Percentiles rank a stretch among this genome's conserved stretches.
These are phyloP conservation scores for Fusarium penzigii DNA, from an alignment of 2,329 filamentous ascomycete genomes.

Conservation along the genomic window DNA sequence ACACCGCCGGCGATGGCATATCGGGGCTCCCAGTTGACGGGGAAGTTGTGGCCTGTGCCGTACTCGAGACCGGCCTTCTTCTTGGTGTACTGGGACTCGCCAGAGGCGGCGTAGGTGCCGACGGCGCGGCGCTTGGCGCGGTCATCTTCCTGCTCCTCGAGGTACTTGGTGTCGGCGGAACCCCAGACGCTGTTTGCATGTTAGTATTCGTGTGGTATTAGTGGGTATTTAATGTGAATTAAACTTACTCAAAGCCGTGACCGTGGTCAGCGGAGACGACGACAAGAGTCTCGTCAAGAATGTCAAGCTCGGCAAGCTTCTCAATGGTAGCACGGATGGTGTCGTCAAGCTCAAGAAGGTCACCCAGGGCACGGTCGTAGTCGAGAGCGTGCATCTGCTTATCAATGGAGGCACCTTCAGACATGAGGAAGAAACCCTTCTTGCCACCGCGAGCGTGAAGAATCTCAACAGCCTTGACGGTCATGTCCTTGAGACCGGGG, in stretches of 20 bases:
- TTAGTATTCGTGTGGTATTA: slow-evolving; percentile 1
- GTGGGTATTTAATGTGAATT: too few species aligned
- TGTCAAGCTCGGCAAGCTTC: slow-evolving; percentile 65
- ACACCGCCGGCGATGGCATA: slow-evolving; percentile 78
- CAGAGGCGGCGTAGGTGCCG: slow-evolving; percentile 72
- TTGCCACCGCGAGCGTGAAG: slow-evolving; percentile 66
- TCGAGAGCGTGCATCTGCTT: slow-evolving; percentile 88
- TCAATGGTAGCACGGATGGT: slow-evolving; percentile 74
- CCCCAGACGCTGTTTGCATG: slow-evolving; percentile 63
- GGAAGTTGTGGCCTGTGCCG: slow-evolving; percentile 74
- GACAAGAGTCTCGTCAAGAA: slow-evolving; percentile 75
- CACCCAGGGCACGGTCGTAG: slow-evolving; percentile 82
- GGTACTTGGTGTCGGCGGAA: slow-evolving; percentile 77
- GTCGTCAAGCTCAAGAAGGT: slow-evolving; percentile 84
- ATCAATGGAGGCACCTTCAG: slow-evolving; percentile 81
- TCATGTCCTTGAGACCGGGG: slow-evolving; percentile 87
- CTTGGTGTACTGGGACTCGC: slow-evolving; percentile 72
- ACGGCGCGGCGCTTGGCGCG: slow-evolving; percentile 75
- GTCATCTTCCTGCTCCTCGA: slow-evolving; percentile 63
- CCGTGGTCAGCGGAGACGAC: slow-evolving; percentile 86
- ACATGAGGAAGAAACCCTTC: slow-evolving; percentile 85
- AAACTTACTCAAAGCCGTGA: slow-evolving; percentile 72
- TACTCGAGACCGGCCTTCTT: slow-evolving; percentile 63
- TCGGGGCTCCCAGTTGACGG: slow-evolving; percentile 80
- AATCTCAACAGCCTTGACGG: slow-evolving; percentile 80